Percentiles rank a stretch among this genome's conserved stretches.
These are phyloP conservation scores for Paecilomyces dactylethromorphus DNA, from an alignment of 2,329 filamentous ascomycete genomes.

Conservation along the genomic window DNA sequence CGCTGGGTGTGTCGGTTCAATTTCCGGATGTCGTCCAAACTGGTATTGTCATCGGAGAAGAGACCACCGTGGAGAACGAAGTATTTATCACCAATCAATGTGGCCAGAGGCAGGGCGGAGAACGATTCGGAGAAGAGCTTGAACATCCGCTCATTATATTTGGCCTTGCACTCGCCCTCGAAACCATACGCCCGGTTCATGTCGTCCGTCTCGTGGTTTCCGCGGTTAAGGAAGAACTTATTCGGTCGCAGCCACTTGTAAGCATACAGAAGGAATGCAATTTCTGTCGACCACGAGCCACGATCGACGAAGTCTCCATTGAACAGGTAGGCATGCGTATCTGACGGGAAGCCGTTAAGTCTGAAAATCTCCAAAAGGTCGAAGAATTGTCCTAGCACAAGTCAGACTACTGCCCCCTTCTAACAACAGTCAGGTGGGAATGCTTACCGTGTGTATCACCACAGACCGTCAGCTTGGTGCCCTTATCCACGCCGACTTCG, in stretches of 20 bases:
- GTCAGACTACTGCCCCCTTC: slow-evolving; percentile 1
- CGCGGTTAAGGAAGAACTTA: slow-evolving; percentile 89
- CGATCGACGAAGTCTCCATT: slow-evolving; percentile 98
- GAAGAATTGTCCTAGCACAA: slow-evolving; percentile 78
- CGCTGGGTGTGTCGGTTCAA: slow-evolving; percentile 83
- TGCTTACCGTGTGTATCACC: slow-evolving; percentile 86
- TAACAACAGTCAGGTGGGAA: not conserved
- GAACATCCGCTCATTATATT: slow-evolving; percentile 94
- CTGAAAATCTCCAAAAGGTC: slow-evolving; percentile 95
- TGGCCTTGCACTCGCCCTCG: slow-evolving; percentile 95
- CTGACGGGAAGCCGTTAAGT: slow-evolving; percentile 75
- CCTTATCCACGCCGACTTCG: slow-evolving; percentile 74
- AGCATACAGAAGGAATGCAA: slow-evolving; percentile 84
- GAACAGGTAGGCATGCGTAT: slow-evolving; percentile 91
- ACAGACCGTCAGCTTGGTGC: slow-evolving; percentile 81
- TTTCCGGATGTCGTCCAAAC: slow-evolving; percentile 88
- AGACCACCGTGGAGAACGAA: slow-evolving; percentile 90
- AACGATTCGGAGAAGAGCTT: slow-evolving; percentile 98
- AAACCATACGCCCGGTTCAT: slow-evolving; percentile 99
- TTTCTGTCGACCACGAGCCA: slow-evolving; percentile 97
- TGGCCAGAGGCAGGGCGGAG: slow-evolving; percentile 86
- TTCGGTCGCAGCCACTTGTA: slow-evolving; percentile 93
- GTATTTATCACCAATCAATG: slow-evolving; percentile 83
- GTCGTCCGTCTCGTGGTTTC: slow-evolving; percentile 98
- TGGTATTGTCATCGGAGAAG: slow-evolving; percentile 88